These are phyloP conservation scores for Hymenoscyphus infarciens DNA, from an alignment of 2,329 filamentous ascomycete genomes.

Conservation along the genomic window DNA sequence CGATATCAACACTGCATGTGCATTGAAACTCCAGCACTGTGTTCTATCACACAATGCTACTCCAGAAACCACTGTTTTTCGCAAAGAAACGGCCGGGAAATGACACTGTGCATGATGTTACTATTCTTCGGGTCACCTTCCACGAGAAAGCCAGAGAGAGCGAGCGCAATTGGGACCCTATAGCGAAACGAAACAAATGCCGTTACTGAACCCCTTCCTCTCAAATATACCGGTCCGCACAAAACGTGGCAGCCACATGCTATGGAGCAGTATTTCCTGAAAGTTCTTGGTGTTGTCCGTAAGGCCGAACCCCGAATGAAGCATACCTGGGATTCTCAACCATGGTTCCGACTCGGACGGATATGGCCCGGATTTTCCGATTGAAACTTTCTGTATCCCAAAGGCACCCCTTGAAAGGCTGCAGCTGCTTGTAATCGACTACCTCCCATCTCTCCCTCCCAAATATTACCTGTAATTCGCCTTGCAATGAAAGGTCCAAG, in stretches of 20 bases:
- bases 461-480: too few species aligned
- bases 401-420: too few species aligned
- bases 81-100: too few species aligned
- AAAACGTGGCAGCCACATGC: background rate
- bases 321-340: too few species aligned
- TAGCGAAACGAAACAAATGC: background rate
- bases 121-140: too few species aligned
- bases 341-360: too few species aligned
- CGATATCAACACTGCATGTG: background rate
- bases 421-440: too few species aligned
- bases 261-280: background rate
- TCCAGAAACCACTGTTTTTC: background rate
- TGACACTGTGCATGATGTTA: background rate
- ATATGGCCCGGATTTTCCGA: too few species aligned
- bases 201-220: background rate
- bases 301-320: too few species aligned
- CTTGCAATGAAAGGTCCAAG: too few species aligned
- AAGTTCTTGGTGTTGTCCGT: background rate
- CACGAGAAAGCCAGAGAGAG: background rate
- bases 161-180: background rate
- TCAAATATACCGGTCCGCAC: background rate
- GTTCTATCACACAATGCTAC: background rate
- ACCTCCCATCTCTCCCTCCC: too few species aligned
- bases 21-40: background rate
- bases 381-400: too few species aligned